Base-by-base conservation (phyloP, 2,329 filamentous ascomycete species). In the Coniochaeta prunicola region DNA sequence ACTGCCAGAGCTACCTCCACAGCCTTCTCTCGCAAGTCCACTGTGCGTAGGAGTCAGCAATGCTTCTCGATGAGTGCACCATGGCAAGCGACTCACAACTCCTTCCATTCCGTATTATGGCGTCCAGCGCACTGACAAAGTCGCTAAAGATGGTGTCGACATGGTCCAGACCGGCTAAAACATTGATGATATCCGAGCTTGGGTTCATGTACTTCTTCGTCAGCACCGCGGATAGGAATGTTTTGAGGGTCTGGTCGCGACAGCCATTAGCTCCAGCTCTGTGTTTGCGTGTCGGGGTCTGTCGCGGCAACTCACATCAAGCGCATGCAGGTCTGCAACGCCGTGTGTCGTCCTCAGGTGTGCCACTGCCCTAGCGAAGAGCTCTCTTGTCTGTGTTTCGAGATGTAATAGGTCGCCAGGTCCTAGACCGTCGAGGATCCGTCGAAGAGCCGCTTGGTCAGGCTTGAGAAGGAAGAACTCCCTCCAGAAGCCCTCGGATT, bases 391-490 rank as follows among this genome's bases (percentile, higher is more conserved):
- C 74, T 90, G 87, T 70, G 85, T 82, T 73, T 96, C 91, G 54
- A 90, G 76, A 60, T 87, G 84, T 45, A 97, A 78, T 62, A 96
- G 80, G 65, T 92, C 87, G 64, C 90, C 86, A 6, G 91, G 84
- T 57, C 83, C 81, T 42, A 94, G 77, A n/a, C 81, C 77, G 63
- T 86, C 83, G 61, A 99, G 77, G 54, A 92, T 82, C 56, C 76
- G 77, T 70, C 85, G 83, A 63, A 99, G 77, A 55, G 85, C 82
- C 4, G 79, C 72, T 58, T 84, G 81, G 70, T 97, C 91, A 24
- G 93, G 92, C 63, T 86, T 87, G 60, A 97, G 80, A 38, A 99
- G 82, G 73, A 99, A 99, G 76, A 99, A 92, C 74, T 97, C 94
- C 64, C 85, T 83, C 94, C 94, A 99, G 76, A 97, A 99, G 48